These are phyloP conservation scores for Suhomyces choctaworum DNA, from an alignment of 1,139 yeast species.

Conservation along the genomic window DNA sequence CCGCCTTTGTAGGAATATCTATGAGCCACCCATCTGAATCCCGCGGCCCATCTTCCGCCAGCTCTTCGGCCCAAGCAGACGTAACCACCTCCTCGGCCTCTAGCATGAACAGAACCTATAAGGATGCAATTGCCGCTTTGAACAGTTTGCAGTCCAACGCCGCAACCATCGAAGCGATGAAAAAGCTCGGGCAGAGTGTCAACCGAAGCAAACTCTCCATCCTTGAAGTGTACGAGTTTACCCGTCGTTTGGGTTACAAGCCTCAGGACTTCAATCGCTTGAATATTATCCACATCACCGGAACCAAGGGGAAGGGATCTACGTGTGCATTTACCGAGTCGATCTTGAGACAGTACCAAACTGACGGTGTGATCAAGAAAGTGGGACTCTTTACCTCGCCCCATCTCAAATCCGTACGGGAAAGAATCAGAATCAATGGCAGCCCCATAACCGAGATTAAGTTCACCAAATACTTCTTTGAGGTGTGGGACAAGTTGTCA, in stretches of 20 bases:
- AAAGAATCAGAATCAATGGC: constrained; percentile 86
- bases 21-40: constrained; percentile 8
- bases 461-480: constrained; percentile 88
- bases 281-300: constrained; percentile 89
- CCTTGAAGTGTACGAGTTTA: constrained; percentile 88
- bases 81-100: constrained; percentile 1
- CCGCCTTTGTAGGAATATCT: constrained; percentile 1
- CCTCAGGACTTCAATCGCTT: constrained; percentile 67
- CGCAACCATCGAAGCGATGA: constrained; percentile 81
- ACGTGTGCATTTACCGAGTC: constrained; percentile 94
- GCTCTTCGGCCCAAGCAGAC: constrained; percentile 2
- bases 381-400: constrained; percentile 95
- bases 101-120: constrained; percentile 32
- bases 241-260: constrained; percentile 82
- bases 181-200: constrained; percentile 61
- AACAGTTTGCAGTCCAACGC: constrained; percentile 90
- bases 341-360: constrained; percentile 62
- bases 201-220: constrained; percentile 71
- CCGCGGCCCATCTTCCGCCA: constrained; percentile 4
- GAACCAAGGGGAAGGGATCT: constrained; percentile 98
- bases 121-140: constrained; percentile 81
- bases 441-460: constrained; percentile 75
- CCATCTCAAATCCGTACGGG: constrained; percentile 89
- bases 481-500: constrained; percentile 84
- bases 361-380: constrained; percentile 39